A percentile compares a stretch with the other conserved stretches of the same genome.
Evolutionary conservation across 495 filamentous ascomycete genomes (phyloP).

Genomic region (Trichoderma asperelloides): DNA sequence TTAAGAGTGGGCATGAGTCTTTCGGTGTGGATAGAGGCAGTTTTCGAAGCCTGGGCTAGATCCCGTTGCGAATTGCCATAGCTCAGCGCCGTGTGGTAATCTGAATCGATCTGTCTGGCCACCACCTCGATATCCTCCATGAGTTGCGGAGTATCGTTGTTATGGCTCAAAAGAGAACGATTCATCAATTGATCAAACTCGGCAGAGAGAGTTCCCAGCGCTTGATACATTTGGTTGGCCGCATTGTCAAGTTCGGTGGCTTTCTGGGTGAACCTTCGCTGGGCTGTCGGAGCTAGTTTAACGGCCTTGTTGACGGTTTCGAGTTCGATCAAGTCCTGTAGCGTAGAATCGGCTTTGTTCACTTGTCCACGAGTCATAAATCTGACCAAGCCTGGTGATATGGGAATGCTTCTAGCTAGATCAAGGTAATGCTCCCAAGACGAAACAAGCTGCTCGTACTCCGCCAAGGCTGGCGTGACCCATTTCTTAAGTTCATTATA

Average conservation of each 20-base stretch:
- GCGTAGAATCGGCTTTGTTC: constrained; percentile 38
- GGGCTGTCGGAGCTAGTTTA: constrained; percentile 34
- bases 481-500: constrained; percentile 64
- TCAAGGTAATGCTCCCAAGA: constrained; percentile 61
- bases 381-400: constrained; percentile 39
- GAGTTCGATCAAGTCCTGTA: constrained; percentile 65
- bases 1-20: constrained; percentile 75
- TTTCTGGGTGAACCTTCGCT: constrained; percentile 36
- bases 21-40: constrained; percentile 76
- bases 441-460: constrained; percentile 55
- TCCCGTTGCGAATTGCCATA: constrained; percentile 62
- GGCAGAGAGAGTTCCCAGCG: constrained; percentile 35
- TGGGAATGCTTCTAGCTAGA: constrained; percentile 52
- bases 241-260: constrained; percentile 38
- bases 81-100: constrained; percentile 69
- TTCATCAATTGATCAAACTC: constrained; percentile 42
- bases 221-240: constrained; percentile 34
- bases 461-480: constrained; percentile 59
- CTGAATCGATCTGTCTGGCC: constrained; percentile 74
- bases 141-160: constrained; percentile 41
- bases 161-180: constrained; percentile 31
- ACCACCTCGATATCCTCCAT: constrained; percentile 81
- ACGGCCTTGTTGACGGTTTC: constrained; percentile 58
- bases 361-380: constrained; percentile 44
- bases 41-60: constrained; percentile 71